Conservation (phyloP, 345 rosid species). For the Hypericum perforatum region DNA sequence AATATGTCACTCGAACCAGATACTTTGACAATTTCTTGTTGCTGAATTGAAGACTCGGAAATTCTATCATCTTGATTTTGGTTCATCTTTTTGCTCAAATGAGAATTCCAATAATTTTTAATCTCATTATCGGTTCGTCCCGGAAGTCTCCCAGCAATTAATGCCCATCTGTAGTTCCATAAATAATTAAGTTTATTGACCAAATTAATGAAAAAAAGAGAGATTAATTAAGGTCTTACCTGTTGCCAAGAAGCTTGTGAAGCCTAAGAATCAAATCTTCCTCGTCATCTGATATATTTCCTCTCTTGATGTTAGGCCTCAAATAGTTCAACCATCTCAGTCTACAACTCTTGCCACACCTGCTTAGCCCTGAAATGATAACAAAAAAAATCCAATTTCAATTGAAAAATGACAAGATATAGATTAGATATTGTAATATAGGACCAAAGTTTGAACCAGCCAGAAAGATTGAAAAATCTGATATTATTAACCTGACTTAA, state of each 20-base stretch:
- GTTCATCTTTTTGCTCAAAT: slow-evolving; percentile 43
- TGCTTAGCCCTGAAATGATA: slow-evolving; percentile 30
- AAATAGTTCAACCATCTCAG: slow-evolving; percentile 57
- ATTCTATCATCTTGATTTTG: slow-evolving; percentile 18
- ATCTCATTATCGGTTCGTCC: slow-evolving; percentile 69
- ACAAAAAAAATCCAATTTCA: neutral
- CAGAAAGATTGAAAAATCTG: too few relatives aligned
- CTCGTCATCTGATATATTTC: slow-evolving; percentile 49
- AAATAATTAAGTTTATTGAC: too few relatives aligned
- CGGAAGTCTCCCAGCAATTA: slow-evolving; percentile 64
- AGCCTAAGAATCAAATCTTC: slow-evolving; percentile 51
- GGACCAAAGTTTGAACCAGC: too few relatives aligned
- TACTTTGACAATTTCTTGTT: neutral
- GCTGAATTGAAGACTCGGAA: neutral
- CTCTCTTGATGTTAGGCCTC: slow-evolving; percentile 56
- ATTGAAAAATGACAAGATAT: neutral
- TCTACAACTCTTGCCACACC: slow-evolving; percentile 60
- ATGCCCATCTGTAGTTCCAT: slow-evolving; percentile 35
- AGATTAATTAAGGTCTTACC: slow-evolving; percentile 15
- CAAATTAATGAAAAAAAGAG: too few relatives aligned
- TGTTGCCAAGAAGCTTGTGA: slow-evolving; percentile 52
- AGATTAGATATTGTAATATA: too few relatives aligned
- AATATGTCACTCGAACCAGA: neutral
- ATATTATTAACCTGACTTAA: slow-evolving; percentile 37
- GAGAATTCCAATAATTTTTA: slow-evolving; percentile 66